These are phyloP conservation scores for Meira nashicola DNA, from an alignment of 1,284 basidiomycete species.

Conservation along the genomic window DNA sequence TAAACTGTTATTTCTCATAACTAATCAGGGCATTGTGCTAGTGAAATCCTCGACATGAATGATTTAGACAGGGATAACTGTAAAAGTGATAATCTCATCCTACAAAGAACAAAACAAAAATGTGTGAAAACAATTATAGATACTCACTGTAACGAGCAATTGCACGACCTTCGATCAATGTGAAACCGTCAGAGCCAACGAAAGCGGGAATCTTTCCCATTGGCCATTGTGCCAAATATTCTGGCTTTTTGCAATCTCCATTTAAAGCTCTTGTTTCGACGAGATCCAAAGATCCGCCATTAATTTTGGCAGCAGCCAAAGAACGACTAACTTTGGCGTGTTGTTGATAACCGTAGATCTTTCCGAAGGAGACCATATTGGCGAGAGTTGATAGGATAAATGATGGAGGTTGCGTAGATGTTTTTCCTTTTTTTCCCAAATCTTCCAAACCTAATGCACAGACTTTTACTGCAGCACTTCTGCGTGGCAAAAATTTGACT, in stretches of 20 bases:
- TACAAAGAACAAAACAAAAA: not conserved
- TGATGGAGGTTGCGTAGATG: not conserved
- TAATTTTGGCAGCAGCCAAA: slow-evolving; percentile 47
- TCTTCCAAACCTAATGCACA: not conserved
- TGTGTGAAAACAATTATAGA: not conserved
- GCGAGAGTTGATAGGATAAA: slow-evolving; percentile 2
- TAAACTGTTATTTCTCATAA: not conserved
- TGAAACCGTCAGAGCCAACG: slow-evolving; percentile 72
- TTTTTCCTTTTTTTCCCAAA: not conserved
- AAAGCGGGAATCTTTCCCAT: slow-evolving; percentile 65
- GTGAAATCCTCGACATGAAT: slow-evolving; percentile 60
- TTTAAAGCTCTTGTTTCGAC: slow-evolving; percentile 23
- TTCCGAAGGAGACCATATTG: slow-evolving; percentile 47
- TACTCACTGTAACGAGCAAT: slow-evolving; percentile 85
- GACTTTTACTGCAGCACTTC: too few relatives aligned
- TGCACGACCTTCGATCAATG: slow-evolving; percentile 70
- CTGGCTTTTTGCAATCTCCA: slow-evolving; percentile 44
- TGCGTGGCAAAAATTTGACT: too few relatives aligned
- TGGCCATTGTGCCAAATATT: slow-evolving; percentile 45
- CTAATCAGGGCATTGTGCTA: slow-evolving; percentile 37
- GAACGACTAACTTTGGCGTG: slow-evolving; percentile 33
- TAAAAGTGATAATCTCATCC: slow-evolving; percentile 54
- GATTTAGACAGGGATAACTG: slow-evolving; percentile 54
- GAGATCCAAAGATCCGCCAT: slow-evolving; percentile 46
- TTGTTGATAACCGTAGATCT: slow-evolving; percentile 38